phyloP scores from a whole-genome alignment of 2,329 filamentous ascomycete species.

The Cercospora sp. region DNA sequence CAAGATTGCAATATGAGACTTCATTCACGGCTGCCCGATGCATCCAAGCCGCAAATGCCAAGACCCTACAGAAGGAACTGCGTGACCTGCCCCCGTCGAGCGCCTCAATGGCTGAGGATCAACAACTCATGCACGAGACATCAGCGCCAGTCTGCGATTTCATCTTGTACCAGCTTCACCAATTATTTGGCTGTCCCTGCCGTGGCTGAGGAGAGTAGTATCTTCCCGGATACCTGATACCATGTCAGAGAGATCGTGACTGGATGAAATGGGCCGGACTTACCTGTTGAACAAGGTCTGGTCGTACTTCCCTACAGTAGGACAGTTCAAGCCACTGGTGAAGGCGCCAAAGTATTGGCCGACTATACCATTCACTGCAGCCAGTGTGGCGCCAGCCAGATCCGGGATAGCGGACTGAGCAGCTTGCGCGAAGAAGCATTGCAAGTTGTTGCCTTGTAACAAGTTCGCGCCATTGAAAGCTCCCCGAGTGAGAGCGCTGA shows the following conservation, averaged over 20 bases:
- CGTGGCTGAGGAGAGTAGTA: background rate
- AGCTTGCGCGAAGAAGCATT: conserved; percentile 18
- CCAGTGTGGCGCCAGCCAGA: conserved; percentile 4
- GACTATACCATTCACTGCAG: conserved; percentile 12
- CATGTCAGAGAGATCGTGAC: background rate
- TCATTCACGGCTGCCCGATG: background rate
- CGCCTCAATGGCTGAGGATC: background rate
- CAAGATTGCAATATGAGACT: background rate
- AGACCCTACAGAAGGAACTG: background rate
- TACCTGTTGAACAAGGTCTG: conserved; percentile 1
- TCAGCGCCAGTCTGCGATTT: background rate
- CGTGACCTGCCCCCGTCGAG: background rate
- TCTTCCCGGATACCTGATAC: background rate
- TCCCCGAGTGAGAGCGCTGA: conserved; percentile 43
- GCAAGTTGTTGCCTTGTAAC: conserved; percentile 12
- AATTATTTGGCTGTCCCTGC: background rate
- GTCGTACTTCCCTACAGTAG: conserved; percentile 13
- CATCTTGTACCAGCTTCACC: background rate
- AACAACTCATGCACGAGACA: background rate
- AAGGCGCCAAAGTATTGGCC: conserved; percentile 14
- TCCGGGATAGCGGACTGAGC: conserved; percentile 32
- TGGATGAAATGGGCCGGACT: background rate
- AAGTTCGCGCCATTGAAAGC: conserved; percentile 42
- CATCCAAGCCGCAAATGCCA: background rate
- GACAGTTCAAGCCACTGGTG: conserved; percentile 13